phyloP scores from a whole-genome alignment of 2,329 filamentous ascomycete species.

The Phyllosticta citrichinensis region DNA sequence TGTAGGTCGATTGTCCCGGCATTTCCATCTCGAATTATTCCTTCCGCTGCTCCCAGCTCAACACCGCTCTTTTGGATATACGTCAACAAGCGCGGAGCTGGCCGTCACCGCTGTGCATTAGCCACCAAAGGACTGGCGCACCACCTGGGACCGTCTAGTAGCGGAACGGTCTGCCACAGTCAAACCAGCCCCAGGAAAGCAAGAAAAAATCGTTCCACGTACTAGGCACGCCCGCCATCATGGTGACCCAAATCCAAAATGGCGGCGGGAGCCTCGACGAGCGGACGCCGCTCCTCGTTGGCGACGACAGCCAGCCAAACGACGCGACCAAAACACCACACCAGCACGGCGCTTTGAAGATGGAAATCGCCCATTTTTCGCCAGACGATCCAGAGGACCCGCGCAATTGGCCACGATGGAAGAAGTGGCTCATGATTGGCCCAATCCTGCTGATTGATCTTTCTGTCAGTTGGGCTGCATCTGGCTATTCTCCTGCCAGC shows the following conservation, averaged over 20 bases:
- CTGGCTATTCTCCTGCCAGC: slow-evolving; percentile 37
- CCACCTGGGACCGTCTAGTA: not conserved
- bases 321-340: not conserved
- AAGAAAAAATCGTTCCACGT: not conserved
- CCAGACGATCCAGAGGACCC: slow-evolving; percentile 22
- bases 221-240: not conserved
- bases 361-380: slow-evolving; percentile 18
- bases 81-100: not conserved
- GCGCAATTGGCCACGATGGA: slow-evolving; percentile 23
- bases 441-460: slow-evolving; percentile 27
- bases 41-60: not conserved
- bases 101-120: not conserved
- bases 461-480: slow-evolving; percentile 35
- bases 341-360: not conserved
- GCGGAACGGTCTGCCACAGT: not conserved
- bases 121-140: not conserved
- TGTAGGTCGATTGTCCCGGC: not conserved
- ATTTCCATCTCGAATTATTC: not conserved
- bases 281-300: not conserved
- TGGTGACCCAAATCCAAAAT: not conserved
- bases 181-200: not conserved
- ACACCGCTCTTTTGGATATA: not conserved
- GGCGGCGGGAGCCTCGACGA: not conserved
- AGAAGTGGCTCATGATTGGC: slow-evolving; percentile 28
- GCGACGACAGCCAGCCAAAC: not conserved